A percentile compares a stretch with the other conserved stretches of the same genome.
These are phyloP conservation scores for Tetraselmis chui DNA, from an alignment of 139 green algal species.

Conservation along the genomic window DNA sequence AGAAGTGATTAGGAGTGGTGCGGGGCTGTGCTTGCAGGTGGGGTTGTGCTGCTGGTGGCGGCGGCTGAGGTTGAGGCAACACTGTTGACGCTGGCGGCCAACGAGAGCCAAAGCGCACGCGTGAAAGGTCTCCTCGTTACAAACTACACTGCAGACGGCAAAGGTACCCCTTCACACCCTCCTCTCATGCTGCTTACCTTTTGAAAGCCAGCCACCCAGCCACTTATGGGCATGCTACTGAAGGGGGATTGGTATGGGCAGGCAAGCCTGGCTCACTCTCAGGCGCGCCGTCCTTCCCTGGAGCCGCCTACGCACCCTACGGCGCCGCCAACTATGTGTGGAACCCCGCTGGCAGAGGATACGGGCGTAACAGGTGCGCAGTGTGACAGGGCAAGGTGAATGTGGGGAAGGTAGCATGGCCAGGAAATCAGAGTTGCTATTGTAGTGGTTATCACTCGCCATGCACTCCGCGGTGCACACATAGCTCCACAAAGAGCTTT, in stretches of 20 bases:
- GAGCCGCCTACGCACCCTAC: conserved; percentile 30
- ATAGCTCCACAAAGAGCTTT: too few relatives aligned
- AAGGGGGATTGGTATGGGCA: neutral
- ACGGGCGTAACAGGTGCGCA: neutral
- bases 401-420: too few relatives aligned
- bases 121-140: conserved; percentile 24
- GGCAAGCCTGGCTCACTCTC: neutral
- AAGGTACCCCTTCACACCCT: neutral
- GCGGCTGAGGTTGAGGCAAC: conserved; percentile 18
- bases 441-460: too few relatives aligned
- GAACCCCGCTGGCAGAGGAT: conserved; percentile 31
- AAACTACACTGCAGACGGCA: neutral
- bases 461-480: too few relatives aligned
- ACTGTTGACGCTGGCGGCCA: conserved; percentile 1
- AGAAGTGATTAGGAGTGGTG: too few relatives aligned
- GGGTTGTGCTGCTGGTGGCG: conserved; percentile 17
- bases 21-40: too few relatives aligned
- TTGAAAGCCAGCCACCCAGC: neutral
- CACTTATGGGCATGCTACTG: neutral
- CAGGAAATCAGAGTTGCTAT: too few relatives aligned
- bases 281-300: conserved; percentile 17
- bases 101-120: neutral
- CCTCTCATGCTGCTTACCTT: neutral
- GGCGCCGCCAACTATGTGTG: conserved; percentile 16
- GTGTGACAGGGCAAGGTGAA: too few relatives aligned